phyloP scores from a whole-genome alignment of 106 monocot species.

The Allium fistulosum region DNA sequence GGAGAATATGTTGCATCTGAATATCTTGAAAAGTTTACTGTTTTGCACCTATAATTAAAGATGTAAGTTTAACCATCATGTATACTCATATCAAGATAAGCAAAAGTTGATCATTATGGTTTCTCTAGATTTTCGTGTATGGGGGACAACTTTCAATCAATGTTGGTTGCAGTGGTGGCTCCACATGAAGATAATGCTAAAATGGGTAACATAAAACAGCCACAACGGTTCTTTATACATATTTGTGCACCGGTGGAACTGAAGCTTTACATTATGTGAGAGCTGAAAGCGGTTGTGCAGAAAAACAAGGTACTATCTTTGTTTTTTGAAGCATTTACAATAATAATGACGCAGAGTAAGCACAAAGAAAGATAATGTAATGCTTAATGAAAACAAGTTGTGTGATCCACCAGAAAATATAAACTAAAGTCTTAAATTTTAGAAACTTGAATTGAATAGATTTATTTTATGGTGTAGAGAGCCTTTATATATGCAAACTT shows the following conservation, averaged over 20 bases:
- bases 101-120: background rate
- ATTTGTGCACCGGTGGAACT: conserved; percentile 51
- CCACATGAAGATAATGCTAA: conserved; percentile 69
- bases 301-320: conserved; percentile 54
- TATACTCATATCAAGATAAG: background rate
- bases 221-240: conserved; percentile 41
- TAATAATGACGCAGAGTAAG: no score
- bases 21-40: conserved; percentile 76
- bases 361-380: no score
- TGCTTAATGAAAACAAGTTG: no score
- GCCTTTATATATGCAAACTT: no score
- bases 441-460: no score
- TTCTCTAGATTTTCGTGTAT: conserved; percentile 80
- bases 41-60: conserved; percentile 55
- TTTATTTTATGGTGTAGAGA: no score
- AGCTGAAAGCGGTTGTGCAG: conserved; percentile 59
- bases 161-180: conserved; percentile 70
- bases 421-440: no score
- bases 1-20: conserved; percentile 92
- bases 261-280: conserved; percentile 36
- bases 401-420: no score
- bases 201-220: conserved; percentile 63
- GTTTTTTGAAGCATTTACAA: background rate
- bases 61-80: conserved; percentile 37
- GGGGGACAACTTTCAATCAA: conserved; percentile 80